phyloP scores from a whole-genome alignment of 2,329 filamentous ascomycete genomes.

The Leptodontidium sp. region DNA sequence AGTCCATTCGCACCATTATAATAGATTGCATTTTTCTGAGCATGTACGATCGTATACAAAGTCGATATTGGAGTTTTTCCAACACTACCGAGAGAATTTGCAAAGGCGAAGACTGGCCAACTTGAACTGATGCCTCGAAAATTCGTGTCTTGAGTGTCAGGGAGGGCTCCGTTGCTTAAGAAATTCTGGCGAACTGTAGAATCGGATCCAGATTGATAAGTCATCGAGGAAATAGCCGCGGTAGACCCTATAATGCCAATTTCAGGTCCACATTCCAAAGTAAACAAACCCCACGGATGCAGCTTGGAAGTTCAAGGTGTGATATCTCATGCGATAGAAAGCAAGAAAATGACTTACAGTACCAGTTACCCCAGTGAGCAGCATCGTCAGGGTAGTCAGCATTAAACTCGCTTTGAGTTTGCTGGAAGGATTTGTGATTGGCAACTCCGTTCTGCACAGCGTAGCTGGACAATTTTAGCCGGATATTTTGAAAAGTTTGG shows the following conservation, averaged over 20 bases:
- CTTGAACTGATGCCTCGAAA: conserved; percentile 74
- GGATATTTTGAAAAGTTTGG: conserved; percentile 64
- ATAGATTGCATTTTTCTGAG: conserved; percentile 41
- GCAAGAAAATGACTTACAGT: conserved; percentile 56
- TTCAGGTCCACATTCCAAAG: neutral
- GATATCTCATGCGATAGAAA: neutral
- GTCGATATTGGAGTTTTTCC: conserved; percentile 32
- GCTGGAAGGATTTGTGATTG: conserved; percentile 38
- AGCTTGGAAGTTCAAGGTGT: neutral
- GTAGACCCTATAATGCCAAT: conserved; percentile 56
- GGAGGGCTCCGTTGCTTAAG: conserved; percentile 65
- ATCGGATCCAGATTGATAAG: conserved; percentile 75
- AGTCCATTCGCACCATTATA: conserved; percentile 54
- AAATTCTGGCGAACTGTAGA: conserved; percentile 71
- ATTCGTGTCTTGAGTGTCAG: conserved; percentile 68
- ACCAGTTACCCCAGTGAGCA: conserved; percentile 84
- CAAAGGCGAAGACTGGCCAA: conserved; percentile 84
- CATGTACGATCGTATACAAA: conserved; percentile 43
- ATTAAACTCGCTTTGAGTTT: conserved; percentile 44
- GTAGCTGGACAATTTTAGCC: conserved; percentile 57
- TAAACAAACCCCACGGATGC: neutral
- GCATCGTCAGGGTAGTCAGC: conserved; percentile 47
- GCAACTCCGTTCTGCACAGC: conserved; percentile 38
- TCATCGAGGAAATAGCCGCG: conserved; percentile 61
- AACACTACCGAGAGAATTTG: conserved; percentile 40